phyloP scores from a whole-genome alignment of 2,329 filamentous ascomycete genomes.

The Cytospora chrysosperma region DNA sequence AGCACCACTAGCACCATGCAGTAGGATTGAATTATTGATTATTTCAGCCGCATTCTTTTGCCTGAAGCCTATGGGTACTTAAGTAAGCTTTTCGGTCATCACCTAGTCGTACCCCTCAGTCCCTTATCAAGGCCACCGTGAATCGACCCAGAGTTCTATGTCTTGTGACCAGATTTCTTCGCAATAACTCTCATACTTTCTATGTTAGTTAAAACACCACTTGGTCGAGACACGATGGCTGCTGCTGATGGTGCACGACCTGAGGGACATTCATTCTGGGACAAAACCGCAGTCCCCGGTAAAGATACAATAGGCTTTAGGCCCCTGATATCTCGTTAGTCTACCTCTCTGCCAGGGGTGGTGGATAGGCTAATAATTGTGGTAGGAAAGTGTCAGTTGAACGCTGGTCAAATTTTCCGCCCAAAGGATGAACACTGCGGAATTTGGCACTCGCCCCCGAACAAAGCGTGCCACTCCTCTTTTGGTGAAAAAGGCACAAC shows the following conservation, averaged over 20 bases:
- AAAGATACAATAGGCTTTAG: no score
- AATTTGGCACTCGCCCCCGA: neutral
- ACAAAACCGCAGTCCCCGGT: neutral
- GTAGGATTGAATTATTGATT: neutral
- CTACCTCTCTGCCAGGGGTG: neutral
- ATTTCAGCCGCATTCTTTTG: neutral
- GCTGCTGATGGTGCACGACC: neutral
- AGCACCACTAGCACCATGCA: no score
- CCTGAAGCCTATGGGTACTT: no score
- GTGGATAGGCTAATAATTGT: neutral
- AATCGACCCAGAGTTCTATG: no score
- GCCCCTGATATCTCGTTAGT: neutral
- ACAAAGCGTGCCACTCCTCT: neutral
- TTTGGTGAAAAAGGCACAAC: conserved; percentile 11
- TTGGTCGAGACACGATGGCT: neutral
- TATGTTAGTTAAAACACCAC: no score
- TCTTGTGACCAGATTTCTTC: neutral
- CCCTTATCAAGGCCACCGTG: no score
- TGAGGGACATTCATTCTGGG: neutral
- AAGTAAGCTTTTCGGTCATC: neutral
- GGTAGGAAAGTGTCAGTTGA: no score
- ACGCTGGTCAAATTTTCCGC: neutral
- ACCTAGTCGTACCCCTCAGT: no score
- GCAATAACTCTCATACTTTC: neutral
- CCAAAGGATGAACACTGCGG: neutral